These are phyloP conservation scores for Salix udensis DNA, from an alignment of 345 rosid species.

Conservation along the genomic window DNA sequence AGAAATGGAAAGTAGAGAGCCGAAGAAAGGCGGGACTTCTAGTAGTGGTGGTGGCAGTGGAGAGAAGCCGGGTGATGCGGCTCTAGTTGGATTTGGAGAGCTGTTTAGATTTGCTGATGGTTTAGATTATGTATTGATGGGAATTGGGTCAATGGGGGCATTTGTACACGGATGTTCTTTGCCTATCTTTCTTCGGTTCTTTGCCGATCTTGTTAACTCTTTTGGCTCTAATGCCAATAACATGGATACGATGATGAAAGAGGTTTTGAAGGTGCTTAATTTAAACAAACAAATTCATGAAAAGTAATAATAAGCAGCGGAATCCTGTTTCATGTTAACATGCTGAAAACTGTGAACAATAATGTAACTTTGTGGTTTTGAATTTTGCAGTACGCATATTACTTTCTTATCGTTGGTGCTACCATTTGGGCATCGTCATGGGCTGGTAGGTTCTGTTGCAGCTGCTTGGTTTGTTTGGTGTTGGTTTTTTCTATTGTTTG, in stretches of 20 bases:
- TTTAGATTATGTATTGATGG: constrained; percentile 87
- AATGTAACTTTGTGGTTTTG: neutral
- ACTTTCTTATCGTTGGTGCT: constrained; percentile 96
- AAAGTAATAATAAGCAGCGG: neutral
- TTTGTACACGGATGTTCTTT: constrained; percentile 89
- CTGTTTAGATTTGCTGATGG: constrained; percentile 97
- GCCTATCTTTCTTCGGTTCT: constrained; percentile 90
- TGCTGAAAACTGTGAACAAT: neutral
- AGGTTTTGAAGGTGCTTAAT: constrained; percentile 72
- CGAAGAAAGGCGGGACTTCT: constrained; percentile 23
- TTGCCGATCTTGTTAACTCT: constrained; percentile 98
- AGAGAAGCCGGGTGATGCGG: constrained; percentile 51
- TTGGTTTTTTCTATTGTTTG: constrained; percentile 1
- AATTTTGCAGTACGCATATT: constrained; percentile 81
- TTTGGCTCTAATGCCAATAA: constrained; percentile 91
- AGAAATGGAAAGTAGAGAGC: constrained; percentile 60
- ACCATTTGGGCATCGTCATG: constrained; percentile 99
- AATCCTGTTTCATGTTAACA: neutral
- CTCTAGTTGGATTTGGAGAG: constrained; percentile 63
- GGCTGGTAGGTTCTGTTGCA: constrained; percentile 62
- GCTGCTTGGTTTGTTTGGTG: constrained; percentile 5
- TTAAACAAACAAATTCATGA: neutral
- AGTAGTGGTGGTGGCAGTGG: constrained; percentile 12
- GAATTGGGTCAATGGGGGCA: constrained; percentile 93
- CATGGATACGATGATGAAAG: constrained; percentile 92